Base-by-base conservation (phyloP, 2,329 filamentous ascomycete genomes). In the Pseudonectria foliicola region DNA sequence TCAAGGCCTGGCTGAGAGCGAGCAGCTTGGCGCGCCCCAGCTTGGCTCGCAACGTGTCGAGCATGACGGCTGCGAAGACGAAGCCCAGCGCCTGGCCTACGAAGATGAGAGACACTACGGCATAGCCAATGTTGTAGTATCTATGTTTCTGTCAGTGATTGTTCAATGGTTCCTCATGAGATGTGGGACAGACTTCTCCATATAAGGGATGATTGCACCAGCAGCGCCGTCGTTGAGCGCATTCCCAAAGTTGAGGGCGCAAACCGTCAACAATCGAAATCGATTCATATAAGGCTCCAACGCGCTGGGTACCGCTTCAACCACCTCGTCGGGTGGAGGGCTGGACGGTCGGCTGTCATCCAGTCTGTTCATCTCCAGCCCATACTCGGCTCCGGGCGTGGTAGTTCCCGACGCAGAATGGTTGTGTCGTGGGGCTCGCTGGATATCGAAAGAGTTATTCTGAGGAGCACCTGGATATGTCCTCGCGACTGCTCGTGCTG, bases 41-140 rank as follows among this genome's bases (percentile, higher is more conserved):
- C 13, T 71, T 71, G 6, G 63, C 61, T 35, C 80, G 70, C 4
- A 88, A 63, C 1, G 63, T 58, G 49, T 88, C 80, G n/a, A 82
- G 72, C 42, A 82, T 68, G 25, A 80, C 73, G 1, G 85, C 85
- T 1, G 82, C 81, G 10, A 71, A 57, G 51, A 93, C 79, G 62
- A 87, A 93, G 12, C 86, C 86, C 4, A 81, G 45, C 1, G 86
- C 85, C 48, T 85, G 85, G 29, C 80, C 75, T 21, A 92, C 73
- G 63, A 92, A 93, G 51, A 93, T 85, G 25, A 90, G 66, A 2
- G 86, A 90, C 3, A 92, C 83, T 7, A 86, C 61, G 3, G 79
- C 82, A 55, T 92, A 90, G 27, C 80, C 81, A 37, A 92, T 85
- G 38, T 69, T 46, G 53, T 90, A 93, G 49, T 83, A 58, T 29